Conservation (phyloP, 225 moss, liverwort and hornwort species). For the Rhytidiadelphus loreus region DNA sequence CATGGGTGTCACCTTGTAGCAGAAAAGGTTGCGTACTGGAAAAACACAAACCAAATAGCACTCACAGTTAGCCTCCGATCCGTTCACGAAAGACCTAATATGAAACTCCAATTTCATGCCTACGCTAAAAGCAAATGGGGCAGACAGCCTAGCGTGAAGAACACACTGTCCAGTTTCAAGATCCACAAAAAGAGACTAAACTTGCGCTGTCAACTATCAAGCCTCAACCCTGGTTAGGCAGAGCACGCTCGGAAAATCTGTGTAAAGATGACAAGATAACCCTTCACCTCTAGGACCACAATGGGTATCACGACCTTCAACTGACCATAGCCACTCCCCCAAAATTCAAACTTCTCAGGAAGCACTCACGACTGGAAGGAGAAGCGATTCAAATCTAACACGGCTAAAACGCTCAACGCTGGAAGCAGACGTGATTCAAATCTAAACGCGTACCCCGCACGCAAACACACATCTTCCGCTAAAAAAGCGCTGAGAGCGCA, state of each 20-base stretch:
- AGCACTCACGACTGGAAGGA: neutral
- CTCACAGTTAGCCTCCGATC: neutral
- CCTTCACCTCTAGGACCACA: neutral
- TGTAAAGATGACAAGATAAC: neutral
- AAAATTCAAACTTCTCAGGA: neutral
- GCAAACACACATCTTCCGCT: neutral
- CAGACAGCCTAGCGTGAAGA: neutral
- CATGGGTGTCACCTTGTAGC: neutral
- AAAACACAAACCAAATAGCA: neutral
- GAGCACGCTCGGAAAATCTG: neutral
- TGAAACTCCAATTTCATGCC: neutral
- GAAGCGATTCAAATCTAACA: neutral
- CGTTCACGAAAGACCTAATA: neutral
- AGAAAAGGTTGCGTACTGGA: neutral
- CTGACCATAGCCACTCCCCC: neutral
- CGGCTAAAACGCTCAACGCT: neutral
- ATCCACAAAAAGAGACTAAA: neutral
- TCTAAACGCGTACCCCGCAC: neutral
- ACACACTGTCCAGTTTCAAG: neutral
- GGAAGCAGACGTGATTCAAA: neutral
- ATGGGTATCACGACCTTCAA: neutral
- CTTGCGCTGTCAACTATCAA: neutral
- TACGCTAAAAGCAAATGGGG: neutral
- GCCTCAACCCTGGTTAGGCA: neutral
- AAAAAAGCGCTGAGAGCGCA: neutral